Conservation (phyloP, 1,284 basidiomycete species). For the Cryptococcus sp. region DNA sequence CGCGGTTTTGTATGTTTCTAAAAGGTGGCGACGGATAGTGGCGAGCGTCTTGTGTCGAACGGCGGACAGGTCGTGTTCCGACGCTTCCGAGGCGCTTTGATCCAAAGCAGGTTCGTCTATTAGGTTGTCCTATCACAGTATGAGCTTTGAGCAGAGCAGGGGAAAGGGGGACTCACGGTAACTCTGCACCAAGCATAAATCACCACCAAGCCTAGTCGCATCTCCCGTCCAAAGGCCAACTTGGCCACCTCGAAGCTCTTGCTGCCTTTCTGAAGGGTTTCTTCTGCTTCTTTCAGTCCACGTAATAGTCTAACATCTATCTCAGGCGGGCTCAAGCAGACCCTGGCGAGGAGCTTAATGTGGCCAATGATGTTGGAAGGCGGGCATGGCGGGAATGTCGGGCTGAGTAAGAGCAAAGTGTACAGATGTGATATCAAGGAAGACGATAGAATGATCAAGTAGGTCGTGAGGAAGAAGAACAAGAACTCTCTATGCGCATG, state of each 20-base stretch:
- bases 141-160: not conserved
- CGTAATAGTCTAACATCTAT: slow-evolving; percentile 26
- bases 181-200: slow-evolving; percentile 48
- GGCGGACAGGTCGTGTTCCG: slow-evolving; percentile 3
- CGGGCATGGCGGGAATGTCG: slow-evolving; percentile 37
- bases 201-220: slow-evolving; percentile 43
- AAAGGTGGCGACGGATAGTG: slow-evolving; percentile 31
- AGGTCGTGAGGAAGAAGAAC: slow-evolving; percentile 43
- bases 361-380: slow-evolving; percentile 33
- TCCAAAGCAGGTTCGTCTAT: slow-evolving; percentile 28
- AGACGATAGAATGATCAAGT: slow-evolving; percentile 38
- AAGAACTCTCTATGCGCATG: slow-evolving; percentile 33
- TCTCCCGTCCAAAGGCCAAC: slow-evolving; percentile 44
- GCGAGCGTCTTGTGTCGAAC: slow-evolving; percentile 18
- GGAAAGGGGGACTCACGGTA: slow-evolving; percentile 30
- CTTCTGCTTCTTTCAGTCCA: slow-evolving; percentile 29
- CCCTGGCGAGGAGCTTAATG: slow-evolving; percentile 31
- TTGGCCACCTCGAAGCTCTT: slow-evolving; percentile 48
- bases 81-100: not conserved
- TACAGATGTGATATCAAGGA: slow-evolving; percentile 46
- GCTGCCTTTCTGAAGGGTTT: slow-evolving; percentile 40
- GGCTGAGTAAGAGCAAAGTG: slow-evolving; percentile 31
- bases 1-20: slow-evolving; percentile 20
- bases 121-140: slow-evolving; percentile 30
- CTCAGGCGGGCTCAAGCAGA: slow-evolving; percentile 34